Base-by-base conservation (phyloP, 202 grass and related monocot species). In the Brachypodium distachyon region DNA sequence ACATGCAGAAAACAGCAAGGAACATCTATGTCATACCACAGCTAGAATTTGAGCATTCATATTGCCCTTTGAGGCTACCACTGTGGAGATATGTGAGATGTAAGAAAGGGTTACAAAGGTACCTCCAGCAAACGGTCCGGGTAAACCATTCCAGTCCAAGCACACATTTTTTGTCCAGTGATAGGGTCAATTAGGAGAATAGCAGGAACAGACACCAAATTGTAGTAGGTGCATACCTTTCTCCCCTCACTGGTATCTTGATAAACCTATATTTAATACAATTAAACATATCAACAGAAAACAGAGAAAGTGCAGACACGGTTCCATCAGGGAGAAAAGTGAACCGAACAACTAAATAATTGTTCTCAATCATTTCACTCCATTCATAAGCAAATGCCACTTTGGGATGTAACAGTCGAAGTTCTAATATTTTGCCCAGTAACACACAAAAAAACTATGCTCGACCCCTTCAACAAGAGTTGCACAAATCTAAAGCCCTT, bases 211-310 rank as follows among this genome's bases (percentile, higher is more conserved):
- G 85, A 81, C 32, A 85, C 60, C 80, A 99, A 87, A 41, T 90
- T 88, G 55, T 99, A 99, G 74, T 90, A 99, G 18, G 96, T 99
- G 83, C 91, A 93, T 13, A 99, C 96, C 28, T 95, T 99, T 70
- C 87, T 92, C 61, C 96, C 96, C 51, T 99, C 96, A 73, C 85
- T 85, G 27, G 80, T 87, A 53, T 91, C 90, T 77, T 93, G 76
- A 69, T 95, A 90, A 61, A 90, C 87, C 96, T 99, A 81, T 75
- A 17, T 83, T 64, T 12, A 75, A 60, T 32, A 85, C 2, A 14
- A 44, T 10, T 51, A 22, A 81, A 26, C 6, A 61, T 52, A 82
- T 51, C 14, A 55, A 39, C 64, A 61, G n/a, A 78, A 74, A 81
- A 12, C 4, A 58, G 18, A 29, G 7, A 62, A n/a, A 61, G 14